A percentile compares a stretch with the other conserved stretches of the same genome.
Conservation (phyloP, 345 rosid species). For the Cardamine chenopodiifolia region DNA sequence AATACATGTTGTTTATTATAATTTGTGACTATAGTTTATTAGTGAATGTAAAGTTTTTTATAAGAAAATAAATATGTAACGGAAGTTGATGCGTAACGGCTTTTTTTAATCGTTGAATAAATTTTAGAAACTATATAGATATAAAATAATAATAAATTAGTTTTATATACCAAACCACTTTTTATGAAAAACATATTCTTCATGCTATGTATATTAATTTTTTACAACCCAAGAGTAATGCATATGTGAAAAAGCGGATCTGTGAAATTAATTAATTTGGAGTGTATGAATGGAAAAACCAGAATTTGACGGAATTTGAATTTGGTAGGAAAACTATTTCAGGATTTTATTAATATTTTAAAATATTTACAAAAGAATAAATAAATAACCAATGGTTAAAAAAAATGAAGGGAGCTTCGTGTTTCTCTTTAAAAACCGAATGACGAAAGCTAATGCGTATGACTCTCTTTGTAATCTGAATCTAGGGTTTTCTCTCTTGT, state of each 20-base stretch:
- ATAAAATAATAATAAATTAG: neutral
- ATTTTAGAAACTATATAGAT: neutral
- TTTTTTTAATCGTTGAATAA: neutral
- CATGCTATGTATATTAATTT: too few relatives aligned
- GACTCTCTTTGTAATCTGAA: slow-evolving; percentile 54
- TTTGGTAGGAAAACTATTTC: slow-evolving; percentile 16
- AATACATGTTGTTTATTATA: too few relatives aligned
- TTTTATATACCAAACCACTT: neutral
- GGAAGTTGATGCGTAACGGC: neutral
- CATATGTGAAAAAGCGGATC: too few relatives aligned
- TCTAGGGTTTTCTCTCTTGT: slow-evolving; percentile 58
- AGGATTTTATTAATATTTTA: slow-evolving; percentile 4
- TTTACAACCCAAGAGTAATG: too few relatives aligned
- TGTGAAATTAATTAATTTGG: too few relatives aligned
- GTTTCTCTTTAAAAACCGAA: slow-evolving; percentile 30
- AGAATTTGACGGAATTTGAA: slow-evolving; percentile 16
- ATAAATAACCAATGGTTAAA: slow-evolving; percentile 27
- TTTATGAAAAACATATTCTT: neutral
- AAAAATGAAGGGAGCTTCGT: slow-evolving; percentile 20
- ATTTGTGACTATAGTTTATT: too few relatives aligned
- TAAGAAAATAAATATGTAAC: neutral
- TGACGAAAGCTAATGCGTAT: neutral
- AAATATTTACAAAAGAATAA: slow-evolving; percentile 6
- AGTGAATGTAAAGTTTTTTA: too few relatives aligned
- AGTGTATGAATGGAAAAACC: neutral